Conservation (phyloP, 2,329 filamentous ascomycete species). For the Didymella glomerata region DNA sequence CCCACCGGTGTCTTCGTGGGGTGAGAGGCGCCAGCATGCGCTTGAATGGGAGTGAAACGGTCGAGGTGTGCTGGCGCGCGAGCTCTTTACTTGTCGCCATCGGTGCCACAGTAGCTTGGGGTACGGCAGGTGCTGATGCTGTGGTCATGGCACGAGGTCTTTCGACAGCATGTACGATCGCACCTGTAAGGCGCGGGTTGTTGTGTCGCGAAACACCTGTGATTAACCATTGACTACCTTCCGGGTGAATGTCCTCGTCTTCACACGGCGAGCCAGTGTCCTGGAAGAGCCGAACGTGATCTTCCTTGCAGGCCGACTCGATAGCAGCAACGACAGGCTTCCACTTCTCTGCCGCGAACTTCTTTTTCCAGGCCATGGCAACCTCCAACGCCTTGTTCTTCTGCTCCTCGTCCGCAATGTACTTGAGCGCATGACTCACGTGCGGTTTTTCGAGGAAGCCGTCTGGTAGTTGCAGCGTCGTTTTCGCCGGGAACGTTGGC, state of each 20-base stretch:
- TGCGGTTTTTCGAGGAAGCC: slow-evolving; percentile 24
- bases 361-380: slow-evolving; percentile 23
- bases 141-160: slow-evolving; percentile 7
- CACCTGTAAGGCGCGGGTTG: not conserved
- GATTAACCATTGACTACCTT: not conserved
- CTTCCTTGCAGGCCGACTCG: slow-evolving; percentile 5
- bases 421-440: slow-evolving; percentile 28
- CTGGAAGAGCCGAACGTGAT: slow-evolving; percentile 7
- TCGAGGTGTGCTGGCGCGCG: slow-evolving; percentile 3
- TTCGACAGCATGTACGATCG: not conserved
- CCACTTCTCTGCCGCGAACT: slow-evolving; percentile 25
- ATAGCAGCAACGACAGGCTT: slow-evolving; percentile 17
- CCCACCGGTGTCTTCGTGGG: slow-evolving; percentile 29
- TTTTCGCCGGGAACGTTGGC: not conserved
- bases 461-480: slow-evolving; percentile 3
- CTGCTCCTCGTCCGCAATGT: slow-evolving; percentile 20
- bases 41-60: not conserved
- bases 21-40: slow-evolving; percentile 7
- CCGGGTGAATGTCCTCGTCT: not conserved
- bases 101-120: not conserved
- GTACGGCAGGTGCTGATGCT: slow-evolving; percentile 7
- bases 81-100: not conserved
- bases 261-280: not conserved
- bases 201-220: not conserved
- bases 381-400: slow-evolving; percentile 16